Evolutionary conservation across 2,329 filamentous ascomycete species (phyloP), one percentile per base, ranked within the genome.

Genomic region (Leptographium wingfieldii): DNA sequence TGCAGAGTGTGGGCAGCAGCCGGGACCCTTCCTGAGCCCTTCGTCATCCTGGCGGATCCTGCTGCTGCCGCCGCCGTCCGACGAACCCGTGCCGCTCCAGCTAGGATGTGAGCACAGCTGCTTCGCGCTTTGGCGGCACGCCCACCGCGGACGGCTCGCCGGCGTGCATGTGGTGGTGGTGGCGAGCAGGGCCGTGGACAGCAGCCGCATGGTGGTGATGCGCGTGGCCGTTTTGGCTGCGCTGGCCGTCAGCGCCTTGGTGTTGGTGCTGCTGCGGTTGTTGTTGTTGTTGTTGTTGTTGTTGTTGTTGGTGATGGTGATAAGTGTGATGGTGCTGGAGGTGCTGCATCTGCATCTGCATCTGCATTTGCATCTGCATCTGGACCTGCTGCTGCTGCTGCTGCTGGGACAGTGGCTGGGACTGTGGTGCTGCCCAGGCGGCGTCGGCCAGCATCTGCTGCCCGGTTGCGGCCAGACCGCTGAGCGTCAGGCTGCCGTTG

Each of bases 371-470:
- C 19, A 49, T 49, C 19, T 58, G 53, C n/a, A 22, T 19, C 33
- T 54, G 56, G 38, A 40, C 38, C 35, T 43, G 55, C 55, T 43
- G 54, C 54, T 43, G 33, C 31, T 55, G 54, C 31, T 43, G 54
- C 35, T 59, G 60, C 53, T 60, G 61, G 12, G 48, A 61, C 55
- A 60, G 61, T 11, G 84, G 80, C 7, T 87, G 85, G 69, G 90
- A 86, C 65, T 92, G 89, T 22, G 91, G 90, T 69, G 95, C 95
- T 43, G 91, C 90, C 92, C 92, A 96, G 1, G 91, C 87, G 5
- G 89, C 95, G 66, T 92, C 86, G 68, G 95, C 89, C 59, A 95
- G 80, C 66, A 94, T 95, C 64, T 92, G 87, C 71, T 95, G 90
- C 67, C 89, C 88, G 29, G 88, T 88, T 48, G 86, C 81, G 67